Conservation (phyloP, 225 moss, liverwort and hornwort genomes). For the Pleurozium schreberi region DNA sequence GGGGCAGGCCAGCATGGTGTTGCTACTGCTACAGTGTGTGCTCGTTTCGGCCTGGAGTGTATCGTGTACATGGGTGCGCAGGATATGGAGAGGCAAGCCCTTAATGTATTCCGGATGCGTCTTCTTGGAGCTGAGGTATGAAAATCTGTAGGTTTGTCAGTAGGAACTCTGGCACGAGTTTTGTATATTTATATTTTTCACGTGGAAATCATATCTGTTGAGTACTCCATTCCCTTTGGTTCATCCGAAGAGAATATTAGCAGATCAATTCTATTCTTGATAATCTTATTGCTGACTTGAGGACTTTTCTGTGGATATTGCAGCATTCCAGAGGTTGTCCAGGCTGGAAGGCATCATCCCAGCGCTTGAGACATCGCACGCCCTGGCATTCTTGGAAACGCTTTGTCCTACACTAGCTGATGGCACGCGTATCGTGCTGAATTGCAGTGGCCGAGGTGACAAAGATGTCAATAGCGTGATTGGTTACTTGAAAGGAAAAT, state of each 20-base stretch:
- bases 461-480: slow-evolving; percentile 93
- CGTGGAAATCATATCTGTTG: background rate
- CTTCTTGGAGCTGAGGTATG: slow-evolving; percentile 92
- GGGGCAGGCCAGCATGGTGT: slow-evolving; percentile 99
- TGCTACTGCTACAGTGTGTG: slow-evolving; percentile 93
- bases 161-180: background rate
- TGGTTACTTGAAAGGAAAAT: slow-evolving; percentile 47
- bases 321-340: slow-evolving; percentile 76
- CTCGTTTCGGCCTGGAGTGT: slow-evolving; percentile 89
- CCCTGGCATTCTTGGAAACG: slow-evolving; percentile 68
- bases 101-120: slow-evolving; percentile 95
- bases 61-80: slow-evolving; percentile 93
- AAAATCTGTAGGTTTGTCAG: background rate
- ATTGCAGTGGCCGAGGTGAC: slow-evolving; percentile 91
- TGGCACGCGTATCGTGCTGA: slow-evolving; percentile 66
- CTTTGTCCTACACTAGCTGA: slow-evolving; percentile 78
- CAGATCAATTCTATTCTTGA: background rate
- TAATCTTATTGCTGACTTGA: background rate
- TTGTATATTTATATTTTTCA: background rate
- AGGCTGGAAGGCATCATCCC: slow-evolving; percentile 95
- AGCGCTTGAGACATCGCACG: slow-evolving; percentile 92
- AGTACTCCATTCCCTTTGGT: background rate
- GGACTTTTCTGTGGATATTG: background rate
- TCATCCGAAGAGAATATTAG: background rate
- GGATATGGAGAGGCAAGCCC: slow-evolving; percentile 93